phyloP scores from a whole-genome alignment of 2,329 filamentous ascomycete species.

The Fusarium stilboides region DNA sequence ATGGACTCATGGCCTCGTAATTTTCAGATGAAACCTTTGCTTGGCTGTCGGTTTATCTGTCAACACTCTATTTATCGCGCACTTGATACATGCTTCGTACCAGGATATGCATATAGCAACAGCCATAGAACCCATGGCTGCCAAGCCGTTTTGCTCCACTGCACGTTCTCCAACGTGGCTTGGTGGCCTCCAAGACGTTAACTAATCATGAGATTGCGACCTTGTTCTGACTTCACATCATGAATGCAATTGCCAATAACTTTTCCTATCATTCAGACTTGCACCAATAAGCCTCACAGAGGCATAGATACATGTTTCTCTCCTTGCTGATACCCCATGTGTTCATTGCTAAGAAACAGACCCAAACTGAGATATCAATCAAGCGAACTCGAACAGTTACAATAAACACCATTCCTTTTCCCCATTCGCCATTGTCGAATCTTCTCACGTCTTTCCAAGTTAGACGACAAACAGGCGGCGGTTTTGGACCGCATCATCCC shows the following conservation, averaged over 20 bases:
- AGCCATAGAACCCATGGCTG: not conserved
- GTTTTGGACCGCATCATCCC: constrained; percentile 51
- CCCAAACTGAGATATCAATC: constrained; percentile 25
- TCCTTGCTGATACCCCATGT: not conserved
- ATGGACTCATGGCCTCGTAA: not conserved
- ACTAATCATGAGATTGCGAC: constrained; percentile 5
- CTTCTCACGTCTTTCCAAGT: not conserved
- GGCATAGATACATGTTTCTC: constrained; percentile 3
- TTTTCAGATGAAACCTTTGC: constrained; percentile 1
- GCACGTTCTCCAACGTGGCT: constrained; percentile 17
- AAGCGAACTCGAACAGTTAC: constrained; percentile 12
- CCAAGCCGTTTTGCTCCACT: constrained; percentile 22
- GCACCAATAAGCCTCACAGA: not conserved
- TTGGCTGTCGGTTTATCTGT: constrained; percentile 1
- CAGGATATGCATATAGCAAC: not conserved
- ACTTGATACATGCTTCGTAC: not conserved
- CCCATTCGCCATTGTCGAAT: not conserved
- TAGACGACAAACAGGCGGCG: constrained; percentile 45
- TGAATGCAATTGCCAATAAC: not conserved
- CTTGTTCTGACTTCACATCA: constrained; percentile 39
- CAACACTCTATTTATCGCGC: not conserved
- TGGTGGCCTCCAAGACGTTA: constrained; percentile 16
- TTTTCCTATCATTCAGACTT: constrained; percentile 19
- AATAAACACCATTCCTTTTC: not conserved
- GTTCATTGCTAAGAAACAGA: constrained; percentile 10